Conservation (phyloP, 2,329 filamentous ascomycete species). For the Neonectria neomacrospora region DNA sequence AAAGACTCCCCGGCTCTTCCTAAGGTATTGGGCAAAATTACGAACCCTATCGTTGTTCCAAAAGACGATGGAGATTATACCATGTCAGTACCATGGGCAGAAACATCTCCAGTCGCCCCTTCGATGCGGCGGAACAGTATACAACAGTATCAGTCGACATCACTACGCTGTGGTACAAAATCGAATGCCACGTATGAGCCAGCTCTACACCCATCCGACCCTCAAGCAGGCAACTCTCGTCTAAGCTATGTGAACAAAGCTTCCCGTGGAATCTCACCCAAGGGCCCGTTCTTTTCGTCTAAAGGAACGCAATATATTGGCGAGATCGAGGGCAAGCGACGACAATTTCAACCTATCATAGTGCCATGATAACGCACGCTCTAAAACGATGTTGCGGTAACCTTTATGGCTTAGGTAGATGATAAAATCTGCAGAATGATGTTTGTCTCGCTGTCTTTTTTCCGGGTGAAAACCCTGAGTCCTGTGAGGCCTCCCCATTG, state of each 20-base stretch:
- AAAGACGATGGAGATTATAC: background rate
- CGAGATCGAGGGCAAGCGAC: background rate
- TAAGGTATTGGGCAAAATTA: no score
- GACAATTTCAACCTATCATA: background rate
- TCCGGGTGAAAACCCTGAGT: no score
- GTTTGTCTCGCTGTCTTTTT: no score
- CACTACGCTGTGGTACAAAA: background rate
- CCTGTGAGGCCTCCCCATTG: no score
- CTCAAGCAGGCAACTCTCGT: background rate
- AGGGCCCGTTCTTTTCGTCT: background rate
- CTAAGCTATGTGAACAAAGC: background rate
- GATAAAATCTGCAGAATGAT: no score
- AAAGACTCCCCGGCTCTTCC: background rate
- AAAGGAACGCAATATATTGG: no score
- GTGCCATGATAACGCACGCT: no score
- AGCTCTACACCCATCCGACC: background rate
- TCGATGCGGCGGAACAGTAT: background rate
- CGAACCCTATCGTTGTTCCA: background rate
- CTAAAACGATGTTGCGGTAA: no score
- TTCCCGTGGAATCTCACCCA: background rate
- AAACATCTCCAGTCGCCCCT: background rate
- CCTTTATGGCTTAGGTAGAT: no score
- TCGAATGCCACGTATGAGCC: background rate
- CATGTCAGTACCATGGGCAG: background rate
- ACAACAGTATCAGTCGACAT: background rate